Conservation (phyloP, 179 eudicot species). For the Heliamphora pulchella region DNA sequence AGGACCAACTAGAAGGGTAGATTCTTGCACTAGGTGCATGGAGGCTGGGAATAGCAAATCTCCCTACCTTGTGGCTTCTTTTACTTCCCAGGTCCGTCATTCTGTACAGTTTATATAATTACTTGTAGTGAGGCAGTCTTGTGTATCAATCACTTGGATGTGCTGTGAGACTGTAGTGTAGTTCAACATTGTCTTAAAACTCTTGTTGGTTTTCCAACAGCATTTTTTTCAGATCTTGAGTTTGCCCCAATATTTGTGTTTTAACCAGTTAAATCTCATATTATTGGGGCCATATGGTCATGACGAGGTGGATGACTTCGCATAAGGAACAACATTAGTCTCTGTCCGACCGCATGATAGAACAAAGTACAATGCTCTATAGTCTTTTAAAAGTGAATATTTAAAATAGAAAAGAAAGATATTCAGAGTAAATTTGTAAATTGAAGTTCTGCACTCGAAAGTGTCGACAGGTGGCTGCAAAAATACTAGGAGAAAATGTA, state of each 20-base stretch:
- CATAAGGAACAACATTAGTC: too few species aligned
- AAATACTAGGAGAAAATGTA: too few species aligned
- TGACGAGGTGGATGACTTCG: too few species aligned
- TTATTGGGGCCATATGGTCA: too few species aligned
- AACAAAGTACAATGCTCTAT: too few species aligned
- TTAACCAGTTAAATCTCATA: too few species aligned
- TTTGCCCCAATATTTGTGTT: not conserved
- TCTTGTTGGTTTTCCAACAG: slow-evolving; percentile 9
- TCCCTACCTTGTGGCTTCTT: slow-evolving; percentile 18
- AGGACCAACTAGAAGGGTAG: slow-evolving; percentile 23
- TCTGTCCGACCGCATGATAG: too few species aligned
- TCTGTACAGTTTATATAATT: slow-evolving; percentile 16
- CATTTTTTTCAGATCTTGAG: not conserved
- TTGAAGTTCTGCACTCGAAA: too few species aligned
- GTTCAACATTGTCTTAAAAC: not conserved
- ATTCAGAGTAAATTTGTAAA: too few species aligned
- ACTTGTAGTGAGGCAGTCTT: not conserved
- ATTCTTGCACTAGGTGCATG: slow-evolving; percentile 33
- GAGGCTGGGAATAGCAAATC: slow-evolving; percentile 26
- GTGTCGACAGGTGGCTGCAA: too few species aligned
- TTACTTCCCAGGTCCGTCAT: not conserved
- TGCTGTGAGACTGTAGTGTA: slow-evolving; percentile 1
- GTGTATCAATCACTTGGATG: not conserved
- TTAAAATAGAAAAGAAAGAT: too few species aligned
- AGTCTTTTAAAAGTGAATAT: too few species aligned